Percentiles rank a stretch among this genome's conserved stretches.
Evolutionary conservation across 140 eudicot species (phyloP).

Genomic region (Oenanthe javanica): DNA sequence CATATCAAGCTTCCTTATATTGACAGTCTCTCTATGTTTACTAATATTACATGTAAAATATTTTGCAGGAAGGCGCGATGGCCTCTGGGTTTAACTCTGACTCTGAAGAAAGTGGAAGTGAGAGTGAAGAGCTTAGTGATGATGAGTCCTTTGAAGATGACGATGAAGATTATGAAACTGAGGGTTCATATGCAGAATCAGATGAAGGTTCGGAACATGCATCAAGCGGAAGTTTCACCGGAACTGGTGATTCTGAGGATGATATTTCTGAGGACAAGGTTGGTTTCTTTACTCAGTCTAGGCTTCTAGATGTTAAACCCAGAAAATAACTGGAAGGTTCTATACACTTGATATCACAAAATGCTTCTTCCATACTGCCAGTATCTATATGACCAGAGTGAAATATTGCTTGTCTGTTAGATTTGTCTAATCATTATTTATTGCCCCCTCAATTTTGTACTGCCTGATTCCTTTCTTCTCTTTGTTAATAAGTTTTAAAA

Average conservation of each 20-base stretch:
- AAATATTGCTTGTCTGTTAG: too few species aligned
- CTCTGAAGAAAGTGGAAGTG: constrained; percentile 78
- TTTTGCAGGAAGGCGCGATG: constrained; percentile 69
- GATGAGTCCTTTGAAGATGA: constrained; percentile 49
- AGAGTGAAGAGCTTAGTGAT: constrained; percentile 75
- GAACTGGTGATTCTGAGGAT: constrained; percentile 22
- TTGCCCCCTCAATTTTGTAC: too few species aligned
- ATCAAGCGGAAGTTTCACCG: constrained; percentile 40
- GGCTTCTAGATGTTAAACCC: too few species aligned
- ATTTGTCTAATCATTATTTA: too few species aligned
- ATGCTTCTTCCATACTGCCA: too few species aligned
- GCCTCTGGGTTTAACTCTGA: constrained; percentile 65
- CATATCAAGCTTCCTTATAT: too few species aligned
- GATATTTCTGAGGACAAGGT: constrained; percentile 27
- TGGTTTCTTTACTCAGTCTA: constrained; percentile 2
- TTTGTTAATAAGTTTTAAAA: too few species aligned
- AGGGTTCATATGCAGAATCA: constrained; percentile 30
- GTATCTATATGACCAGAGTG: too few species aligned
- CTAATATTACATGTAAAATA: neutral
- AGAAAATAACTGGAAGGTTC: too few species aligned
- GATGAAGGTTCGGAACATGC: constrained; percentile 47
- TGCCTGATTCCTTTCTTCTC: too few species aligned
- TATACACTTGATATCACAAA: too few species aligned
- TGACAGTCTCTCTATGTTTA: too few species aligned
- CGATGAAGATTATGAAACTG: constrained; percentile 38